A percentile compares a stretch with the other conserved stretches of the same genome.
These are phyloP conservation scores for Alternaria burnsii DNA, from an alignment of 2,329 filamentous ascomycete genomes.

Conservation along the genomic window DNA sequence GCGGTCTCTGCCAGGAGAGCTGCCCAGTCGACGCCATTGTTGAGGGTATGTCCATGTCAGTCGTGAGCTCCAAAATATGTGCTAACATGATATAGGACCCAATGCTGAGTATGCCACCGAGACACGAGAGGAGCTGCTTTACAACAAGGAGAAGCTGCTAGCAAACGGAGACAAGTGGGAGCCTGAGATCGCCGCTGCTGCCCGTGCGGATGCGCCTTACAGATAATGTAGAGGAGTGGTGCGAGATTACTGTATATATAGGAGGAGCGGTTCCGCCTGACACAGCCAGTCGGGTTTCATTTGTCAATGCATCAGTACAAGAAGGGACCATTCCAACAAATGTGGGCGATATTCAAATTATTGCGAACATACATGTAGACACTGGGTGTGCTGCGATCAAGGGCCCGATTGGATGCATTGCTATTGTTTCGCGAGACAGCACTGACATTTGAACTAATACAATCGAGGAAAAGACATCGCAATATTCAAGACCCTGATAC, in stretches of 20 bases:
- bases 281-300: slow-evolving; percentile 33
- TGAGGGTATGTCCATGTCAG: slow-evolving; percentile 62
- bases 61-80: background rate
- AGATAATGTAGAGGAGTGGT: slow-evolving; percentile 39
- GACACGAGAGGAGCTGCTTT: slow-evolving; percentile 90
- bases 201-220: slow-evolving; percentile 89
- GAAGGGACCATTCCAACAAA: background rate
- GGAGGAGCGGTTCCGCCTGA: slow-evolving; percentile 26
- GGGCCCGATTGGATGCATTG: background rate
- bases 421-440: background rate
- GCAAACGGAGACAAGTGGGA: slow-evolving; percentile 83
- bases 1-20: slow-evolving; percentile 98
- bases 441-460: background rate
- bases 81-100: slow-evolving; percentile 58
- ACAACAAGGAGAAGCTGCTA: slow-evolving; percentile 96
- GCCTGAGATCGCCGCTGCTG: slow-evolving; percentile 90
- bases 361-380: background rate
- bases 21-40: slow-evolving; percentile 97
- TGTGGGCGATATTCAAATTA: background rate
- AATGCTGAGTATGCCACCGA: slow-evolving; percentile 80
- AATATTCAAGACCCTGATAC: slow-evolving; percentile 36
- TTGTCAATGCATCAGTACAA: slow-evolving; percentile 26
- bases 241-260: slow-evolving; percentile 45
- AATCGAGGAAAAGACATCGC: slow-evolving; percentile 22
- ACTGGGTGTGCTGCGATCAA: background rate